phyloP scores from a whole-genome alignment of 2,329 filamentous ascomycete genomes.

The Ascochyta lentis region DNA sequence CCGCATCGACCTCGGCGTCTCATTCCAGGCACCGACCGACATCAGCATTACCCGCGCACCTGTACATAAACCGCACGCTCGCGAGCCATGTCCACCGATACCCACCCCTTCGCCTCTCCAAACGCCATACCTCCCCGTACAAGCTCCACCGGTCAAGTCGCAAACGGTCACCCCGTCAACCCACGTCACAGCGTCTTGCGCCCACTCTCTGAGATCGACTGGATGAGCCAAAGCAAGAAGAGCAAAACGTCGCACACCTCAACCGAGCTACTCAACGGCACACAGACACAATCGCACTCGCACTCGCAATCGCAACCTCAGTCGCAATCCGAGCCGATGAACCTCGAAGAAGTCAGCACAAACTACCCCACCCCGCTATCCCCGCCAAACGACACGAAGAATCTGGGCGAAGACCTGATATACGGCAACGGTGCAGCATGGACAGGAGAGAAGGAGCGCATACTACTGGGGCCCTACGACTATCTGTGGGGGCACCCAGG shows the following conservation, averaged over 20 bases:
- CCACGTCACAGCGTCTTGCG: conserved; percentile 42
- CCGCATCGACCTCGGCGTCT: conserved; percentile 16
- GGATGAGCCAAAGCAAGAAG: conserved; percentile 50
- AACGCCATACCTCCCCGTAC: conserved; percentile 52
- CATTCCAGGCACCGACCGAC: conserved; percentile 14
- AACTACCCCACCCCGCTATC: conserved; percentile 41
- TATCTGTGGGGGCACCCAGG: conserved; percentile 81
- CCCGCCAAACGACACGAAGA: conserved; percentile 36
- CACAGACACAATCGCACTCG: conserved; percentile 2
- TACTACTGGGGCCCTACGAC: conserved; percentile 79
- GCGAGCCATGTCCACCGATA: conserved; percentile 13
- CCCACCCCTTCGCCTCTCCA: conserved; percentile 45
- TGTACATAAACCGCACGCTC: conserved; percentile 7
- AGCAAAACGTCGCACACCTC: conserved; percentile 42
- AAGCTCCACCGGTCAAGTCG: conserved; percentile 44
- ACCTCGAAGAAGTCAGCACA: conserved; percentile 23
- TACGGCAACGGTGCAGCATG: conserved; percentile 60
- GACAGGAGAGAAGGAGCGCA: conserved; percentile 77
- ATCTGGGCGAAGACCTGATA: conserved; percentile 49
- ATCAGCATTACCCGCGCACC: conserved; percentile 16
- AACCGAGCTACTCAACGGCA: conserved; percentile 15
- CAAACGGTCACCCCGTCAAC: conserved; percentile 35
- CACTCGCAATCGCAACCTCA: not conserved
- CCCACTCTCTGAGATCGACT: conserved; percentile 49
- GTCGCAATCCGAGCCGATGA: conserved; percentile 20